Base-by-base conservation (phyloP, 768 basidiomycete species). In the Cyathus striatus region DNA sequence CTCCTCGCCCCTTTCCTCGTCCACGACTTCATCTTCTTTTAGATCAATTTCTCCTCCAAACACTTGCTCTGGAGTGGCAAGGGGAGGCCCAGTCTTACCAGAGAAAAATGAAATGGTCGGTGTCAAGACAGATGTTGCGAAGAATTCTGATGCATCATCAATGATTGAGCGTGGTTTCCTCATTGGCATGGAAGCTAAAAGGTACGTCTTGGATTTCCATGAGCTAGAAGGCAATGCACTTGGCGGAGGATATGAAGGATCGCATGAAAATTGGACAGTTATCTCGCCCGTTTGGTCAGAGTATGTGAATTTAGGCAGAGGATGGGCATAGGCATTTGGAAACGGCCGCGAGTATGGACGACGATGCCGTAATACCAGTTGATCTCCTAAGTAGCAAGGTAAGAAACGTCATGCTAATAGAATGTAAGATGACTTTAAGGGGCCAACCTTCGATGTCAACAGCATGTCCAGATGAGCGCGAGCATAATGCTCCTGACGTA, bases 401-500 rank as follows among this genome's bases (percentile, higher is more conserved):
- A 43, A 17, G 32, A 44, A 6, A 6, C n/a, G 9, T 10, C 9
- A 40, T 17, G 10, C 20, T 20, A 6, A 7, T 10, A 37, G n/a
- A 37, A 35, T 22, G 18, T 26, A 23, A 30, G 12, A 18, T 40
- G 18, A 14, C 14, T 7, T 32, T 9, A n/a, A 26, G 37, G 38
- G 27, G 37, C 37, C 4, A 59, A 83, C 88, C 76, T 70, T 90
- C 79, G 25, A 91, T 62, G 52, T 92, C 89, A 26, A 92, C 65
- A 6, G 88, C 90, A 61, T 90, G 88, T 0, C 90, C 90, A 13
- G 88, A 77, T 3, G 79, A 75, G 50, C 84, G 75, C 6, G 89
- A 87, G 57, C 86, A 91, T 32, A 91, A 61, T 7, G 79, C 79
- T 16, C 90, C 89, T 16, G 78, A 76, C 2, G 76, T 73, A 57